A percentile compares a stretch with the other conserved stretches of the same genome.
phyloP scores from a whole-genome alignment of 2,329 filamentous ascomycete genomes.

The Chaetomiaceae sp. region DNA sequence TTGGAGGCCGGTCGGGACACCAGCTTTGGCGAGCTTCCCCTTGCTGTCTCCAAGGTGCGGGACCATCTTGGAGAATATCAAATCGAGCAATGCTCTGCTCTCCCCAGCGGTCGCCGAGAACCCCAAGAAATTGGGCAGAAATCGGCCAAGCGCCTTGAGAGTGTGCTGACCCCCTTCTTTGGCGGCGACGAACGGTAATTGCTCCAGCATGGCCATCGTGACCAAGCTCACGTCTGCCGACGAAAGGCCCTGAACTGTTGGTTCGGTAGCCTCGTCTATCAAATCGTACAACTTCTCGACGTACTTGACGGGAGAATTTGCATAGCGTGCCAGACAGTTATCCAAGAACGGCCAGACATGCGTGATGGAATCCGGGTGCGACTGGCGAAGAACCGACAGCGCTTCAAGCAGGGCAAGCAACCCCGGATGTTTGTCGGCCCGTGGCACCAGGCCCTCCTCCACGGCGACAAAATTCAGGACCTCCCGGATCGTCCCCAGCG shows the following conservation, averaged over 20 bases:
- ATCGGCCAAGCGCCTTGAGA: slow-evolving; percentile 48
- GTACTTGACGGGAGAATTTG: slow-evolving; percentile 75
- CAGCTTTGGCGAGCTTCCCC: slow-evolving; percentile 23
- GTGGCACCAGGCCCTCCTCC: slow-evolving; percentile 56
- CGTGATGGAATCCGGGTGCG: slow-evolving; percentile 33
- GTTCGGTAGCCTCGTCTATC: slow-evolving; percentile 35
- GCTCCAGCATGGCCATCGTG: slow-evolving; percentile 67
- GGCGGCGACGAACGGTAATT: slow-evolving; percentile 63
- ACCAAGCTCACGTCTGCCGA: slow-evolving; percentile 55
- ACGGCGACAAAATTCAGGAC: slow-evolving; percentile 58
- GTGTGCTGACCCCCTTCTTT: slow-evolving; percentile 44
- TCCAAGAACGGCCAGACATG: slow-evolving; percentile 69
- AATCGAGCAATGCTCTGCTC: slow-evolving; percentile 40
- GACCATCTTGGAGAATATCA: slow-evolving; percentile 41
- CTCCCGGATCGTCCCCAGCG: slow-evolving; percentile 47
- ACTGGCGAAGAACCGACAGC: slow-evolving; percentile 31
- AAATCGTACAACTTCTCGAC: slow-evolving; percentile 63
- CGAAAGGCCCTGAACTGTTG: slow-evolving; percentile 30
- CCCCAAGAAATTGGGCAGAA: slow-evolving; percentile 56
- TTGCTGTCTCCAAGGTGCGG: slow-evolving; percentile 34
- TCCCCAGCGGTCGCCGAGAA: slow-evolving; percentile 51
- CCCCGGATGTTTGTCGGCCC: slow-evolving; percentile 35
- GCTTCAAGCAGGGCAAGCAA: slow-evolving; percentile 45
- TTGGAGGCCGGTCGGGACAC: slow-evolving; percentile 11
- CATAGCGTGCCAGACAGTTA: slow-evolving; percentile 73